Conservation (phyloP, 148 eudicot species). For the Bassia scoparia region DNA sequence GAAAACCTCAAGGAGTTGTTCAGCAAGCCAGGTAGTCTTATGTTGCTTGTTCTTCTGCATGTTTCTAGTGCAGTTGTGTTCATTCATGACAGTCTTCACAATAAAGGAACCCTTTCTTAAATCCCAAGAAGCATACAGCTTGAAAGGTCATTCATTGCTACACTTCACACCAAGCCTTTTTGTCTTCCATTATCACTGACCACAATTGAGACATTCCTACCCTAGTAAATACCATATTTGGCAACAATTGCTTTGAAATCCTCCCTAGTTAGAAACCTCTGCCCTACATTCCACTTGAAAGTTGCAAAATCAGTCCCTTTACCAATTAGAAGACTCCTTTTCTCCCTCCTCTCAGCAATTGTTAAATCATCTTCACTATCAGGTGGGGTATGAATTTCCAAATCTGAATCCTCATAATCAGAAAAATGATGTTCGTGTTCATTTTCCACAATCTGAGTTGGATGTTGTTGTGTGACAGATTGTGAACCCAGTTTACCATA, state of each 20-base stretch:
- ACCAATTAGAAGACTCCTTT: too few species aligned
- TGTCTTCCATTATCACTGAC: neutral
- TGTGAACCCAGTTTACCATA: too few species aligned
- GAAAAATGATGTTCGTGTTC: too few species aligned
- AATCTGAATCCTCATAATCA: too few species aligned
- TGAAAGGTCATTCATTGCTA: neutral
- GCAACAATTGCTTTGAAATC: neutral
- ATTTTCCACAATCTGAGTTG: too few species aligned
- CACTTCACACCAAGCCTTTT: neutral
- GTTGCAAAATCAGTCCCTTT: neutral
- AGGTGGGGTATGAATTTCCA: too few species aligned
- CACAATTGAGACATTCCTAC: neutral
- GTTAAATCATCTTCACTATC: neutral
- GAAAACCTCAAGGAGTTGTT: neutral
- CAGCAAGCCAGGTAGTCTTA: neutral
- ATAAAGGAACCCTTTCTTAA: neutral
- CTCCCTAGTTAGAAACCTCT: neutral
- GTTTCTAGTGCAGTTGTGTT: neutral
- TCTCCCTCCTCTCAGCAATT: neutral
- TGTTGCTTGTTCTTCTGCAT: neutral
- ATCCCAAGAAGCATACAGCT: neutral
- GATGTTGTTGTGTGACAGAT: too few species aligned
- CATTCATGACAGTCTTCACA: neutral
- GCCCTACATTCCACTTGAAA: neutral
- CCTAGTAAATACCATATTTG: neutral